A percentile compares a stretch with the other conserved stretches of the same genome.
Evolutionary conservation across 192 early-diverging fungal species (phyloP).

Genomic region (Coemansia sp.): DNA sequence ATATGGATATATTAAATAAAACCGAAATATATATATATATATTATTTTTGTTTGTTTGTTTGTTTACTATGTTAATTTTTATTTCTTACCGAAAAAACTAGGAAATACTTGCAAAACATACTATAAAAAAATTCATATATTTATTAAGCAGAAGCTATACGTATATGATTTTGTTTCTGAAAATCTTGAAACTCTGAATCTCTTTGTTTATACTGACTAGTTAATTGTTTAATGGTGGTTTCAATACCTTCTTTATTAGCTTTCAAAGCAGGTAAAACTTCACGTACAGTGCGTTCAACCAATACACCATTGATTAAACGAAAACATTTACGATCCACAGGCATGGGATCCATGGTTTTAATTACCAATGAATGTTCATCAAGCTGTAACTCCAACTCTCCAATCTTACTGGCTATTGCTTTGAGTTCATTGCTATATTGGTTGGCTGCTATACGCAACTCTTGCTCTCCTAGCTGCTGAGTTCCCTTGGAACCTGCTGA

Average conservation of each 20-base stretch:
- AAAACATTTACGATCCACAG: conserved; percentile 84
- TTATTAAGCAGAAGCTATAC: conserved; percentile 45
- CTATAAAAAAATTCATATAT: background rate
- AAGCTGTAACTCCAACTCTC: conserved; percentile 87
- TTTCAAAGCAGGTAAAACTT: conserved; percentile 85
- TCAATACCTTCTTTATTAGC: conserved; percentile 83
- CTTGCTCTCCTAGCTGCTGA: conserved; percentile 31
- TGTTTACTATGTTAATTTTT: background rate
- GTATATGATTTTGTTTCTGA: conserved; percentile 89
- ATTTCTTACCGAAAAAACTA: too few species aligned
- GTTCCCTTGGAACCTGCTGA: background rate
- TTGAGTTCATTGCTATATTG: conserved; percentile 74
- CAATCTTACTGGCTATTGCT: conserved; percentile 82
- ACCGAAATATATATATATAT: background rate
- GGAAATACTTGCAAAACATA: background rate
- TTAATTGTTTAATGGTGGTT: conserved; percentile 69
- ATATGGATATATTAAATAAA: background rate
- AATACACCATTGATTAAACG: conserved; percentile 91
- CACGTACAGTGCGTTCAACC: conserved; percentile 87
- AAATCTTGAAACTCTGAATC: conserved; percentile 85
- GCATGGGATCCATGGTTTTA: conserved; percentile 83
- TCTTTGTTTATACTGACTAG: conserved; percentile 78
- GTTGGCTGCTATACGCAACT: conserved; percentile 51
- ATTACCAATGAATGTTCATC: conserved; percentile 89
- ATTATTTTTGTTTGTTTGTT: background rate